Base-by-base conservation (phyloP, 345 rosid species). In the Gossypium longicalyx region DNA sequence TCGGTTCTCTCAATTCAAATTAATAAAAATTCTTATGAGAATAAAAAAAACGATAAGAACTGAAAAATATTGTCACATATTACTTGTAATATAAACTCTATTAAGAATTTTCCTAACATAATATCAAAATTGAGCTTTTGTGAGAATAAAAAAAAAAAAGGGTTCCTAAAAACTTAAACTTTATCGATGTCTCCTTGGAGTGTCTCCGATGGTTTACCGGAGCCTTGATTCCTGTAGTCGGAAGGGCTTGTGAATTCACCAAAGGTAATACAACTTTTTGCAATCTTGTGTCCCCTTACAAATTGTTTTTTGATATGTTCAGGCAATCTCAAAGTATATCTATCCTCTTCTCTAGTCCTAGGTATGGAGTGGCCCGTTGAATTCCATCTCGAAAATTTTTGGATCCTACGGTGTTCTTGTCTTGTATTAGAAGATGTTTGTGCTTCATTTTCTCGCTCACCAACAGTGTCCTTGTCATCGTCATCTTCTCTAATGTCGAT, bases 361-460 rank as follows among this genome's bases (percentile, higher is more conserved):
- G 67, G 60, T 49, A 89, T 76, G 3, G 93, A 91, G 59, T 94
- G 98, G n/a, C 98, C 97, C 0, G 98, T 94, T 0, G 97, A 85
- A 74, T 88, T 86, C 0, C 92, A 88, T 78, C 97, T 83, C 9
- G 88, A 77, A 78, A 88, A 83, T 57, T 79, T 85, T 70, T 79
- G 84, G 15, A 60, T 44, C 16, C 20, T 67, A 19, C 47, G 47
- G 12, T 53, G 52, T 20, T 34, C 29, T 62, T 34, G 15, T 27
- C 13, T n/a, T 71, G 22, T 16, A 52, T 45, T 49, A 12, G 68
- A 48, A 6, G 48, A 52, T 6, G 54, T 17, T 47, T 17, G 75
- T 19, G 77, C 79, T 76, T 72, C 77, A 2, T 72, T 70, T 22
- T 70, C 77, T 69, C 77, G 82, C 17, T 71, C 69, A 58, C n/a